Evolutionary conservation across 1,284 basidiomycete species (phyloP).

Genomic region (Inonotus hispidus): DNA sequence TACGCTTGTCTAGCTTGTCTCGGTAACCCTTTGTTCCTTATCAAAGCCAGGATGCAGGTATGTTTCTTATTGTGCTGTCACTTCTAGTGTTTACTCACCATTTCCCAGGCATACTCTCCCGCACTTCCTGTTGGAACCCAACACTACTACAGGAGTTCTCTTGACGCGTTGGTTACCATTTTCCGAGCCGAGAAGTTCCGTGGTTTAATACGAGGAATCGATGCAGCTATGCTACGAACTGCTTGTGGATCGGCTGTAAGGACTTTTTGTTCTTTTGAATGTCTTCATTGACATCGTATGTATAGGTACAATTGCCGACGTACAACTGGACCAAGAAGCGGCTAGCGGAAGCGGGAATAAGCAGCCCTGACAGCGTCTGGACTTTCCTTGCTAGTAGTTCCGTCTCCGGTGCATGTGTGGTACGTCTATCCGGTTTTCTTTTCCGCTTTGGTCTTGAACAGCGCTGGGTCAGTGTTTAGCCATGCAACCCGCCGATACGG

Average conservation of each 20-base stretch:
- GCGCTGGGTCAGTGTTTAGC: constrained; percentile 54
- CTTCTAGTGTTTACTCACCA: not conserved
- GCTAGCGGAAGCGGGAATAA: constrained; percentile 58
- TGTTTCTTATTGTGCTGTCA: constrained; percentile 21
- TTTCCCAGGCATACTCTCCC: constrained; percentile 82
- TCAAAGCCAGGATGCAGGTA: constrained; percentile 97
- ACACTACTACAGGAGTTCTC: constrained; percentile 83
- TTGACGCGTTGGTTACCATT: constrained; percentile 79
- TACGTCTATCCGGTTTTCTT: constrained; percentile 35
- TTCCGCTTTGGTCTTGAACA: constrained; percentile 15
- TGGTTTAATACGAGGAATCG: constrained; percentile 86
- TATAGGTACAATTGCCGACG: constrained; percentile 86
- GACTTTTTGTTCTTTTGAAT: constrained; percentile 8
- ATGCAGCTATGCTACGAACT: constrained; percentile 90
- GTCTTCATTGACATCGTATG: too few relatives aligned
- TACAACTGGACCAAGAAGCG: constrained; percentile 91
- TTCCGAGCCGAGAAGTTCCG: constrained; percentile 70
- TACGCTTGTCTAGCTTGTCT: constrained; percentile 54
- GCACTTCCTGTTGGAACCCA: constrained; percentile 92
- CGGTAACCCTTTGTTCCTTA: constrained; percentile 92
- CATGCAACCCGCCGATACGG: constrained; percentile 88
- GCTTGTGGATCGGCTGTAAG: constrained; percentile 86
- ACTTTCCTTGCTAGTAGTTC: constrained; percentile 87
- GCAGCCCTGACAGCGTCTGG: constrained; percentile 72
- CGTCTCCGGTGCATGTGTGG: constrained; percentile 89